Evolutionary conservation across 2,329 filamentous ascomycete species (phyloP).

Genomic region (Pestalotiopsis sp.): DNA sequence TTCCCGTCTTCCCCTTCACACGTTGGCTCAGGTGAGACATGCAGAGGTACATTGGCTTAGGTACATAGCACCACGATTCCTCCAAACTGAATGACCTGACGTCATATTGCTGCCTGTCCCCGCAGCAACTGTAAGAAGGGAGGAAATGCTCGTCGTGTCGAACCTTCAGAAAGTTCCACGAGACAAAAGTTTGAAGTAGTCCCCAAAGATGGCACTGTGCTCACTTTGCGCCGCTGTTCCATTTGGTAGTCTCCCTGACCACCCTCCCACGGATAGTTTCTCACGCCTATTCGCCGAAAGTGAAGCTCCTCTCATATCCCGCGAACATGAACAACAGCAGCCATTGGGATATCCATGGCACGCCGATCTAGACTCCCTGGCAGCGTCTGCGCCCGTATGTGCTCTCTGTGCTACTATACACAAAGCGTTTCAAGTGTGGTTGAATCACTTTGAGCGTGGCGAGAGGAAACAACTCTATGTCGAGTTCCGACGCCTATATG

Average conservation of each 20-base stretch:
- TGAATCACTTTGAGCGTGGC: background rate
- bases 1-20: too few species aligned
- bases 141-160: background rate
- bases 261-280: background rate
- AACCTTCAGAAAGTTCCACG: background rate
- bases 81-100: background rate
- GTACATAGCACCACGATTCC: background rate
- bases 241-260: background rate
- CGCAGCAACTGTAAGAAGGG: background rate
- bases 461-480: background rate
- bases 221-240: background rate
- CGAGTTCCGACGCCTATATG: background rate
- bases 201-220: background rate
- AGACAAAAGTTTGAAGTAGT: background rate
- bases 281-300: background rate
- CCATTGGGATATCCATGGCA: slow-evolving; percentile 13
- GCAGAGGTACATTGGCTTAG: background rate
- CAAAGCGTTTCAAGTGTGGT: slow-evolving; percentile 7
- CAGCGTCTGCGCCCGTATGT: background rate
- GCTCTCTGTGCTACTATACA: slow-evolving; percentile 9
- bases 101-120: background rate
- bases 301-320: background rate
- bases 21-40: background rate
- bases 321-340: background rate
- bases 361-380: slow-evolving; percentile 3